Conservation (phyloP, 208 protist species). For the Acanthamoeba healyi region DNA sequence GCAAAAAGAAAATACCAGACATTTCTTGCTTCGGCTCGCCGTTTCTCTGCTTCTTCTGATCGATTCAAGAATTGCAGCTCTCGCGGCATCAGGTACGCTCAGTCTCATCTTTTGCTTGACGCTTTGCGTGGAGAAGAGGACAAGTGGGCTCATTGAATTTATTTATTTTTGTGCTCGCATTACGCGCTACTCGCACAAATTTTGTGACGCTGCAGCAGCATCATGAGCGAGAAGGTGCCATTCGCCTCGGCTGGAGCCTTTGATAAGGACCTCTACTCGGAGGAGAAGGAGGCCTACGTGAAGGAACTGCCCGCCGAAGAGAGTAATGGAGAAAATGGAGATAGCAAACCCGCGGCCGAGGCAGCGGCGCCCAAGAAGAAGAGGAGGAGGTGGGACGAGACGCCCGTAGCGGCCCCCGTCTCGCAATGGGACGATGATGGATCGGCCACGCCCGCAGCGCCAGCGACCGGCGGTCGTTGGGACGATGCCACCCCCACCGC, state of each 20-base stretch:
- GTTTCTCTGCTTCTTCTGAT: background rate
- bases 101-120: too few species aligned
- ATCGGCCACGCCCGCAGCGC: background rate
- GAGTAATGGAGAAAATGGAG: background rate
- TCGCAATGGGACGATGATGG: slow-evolving; percentile 60
- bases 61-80: background rate
- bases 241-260: slow-evolving; percentile 51
- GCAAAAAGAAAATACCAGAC: too few species aligned
- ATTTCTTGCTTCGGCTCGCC: too few species aligned
- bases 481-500: slow-evolving; percentile 42
- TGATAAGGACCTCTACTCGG: slow-evolving; percentile 60
- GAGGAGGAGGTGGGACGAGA: slow-evolving; percentile 75
- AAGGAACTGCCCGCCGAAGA: slow-evolving; percentile 25
- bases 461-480: slow-evolving; percentile 20
- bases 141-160: too few species aligned
- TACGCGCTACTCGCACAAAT: too few species aligned
- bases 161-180: too few species aligned
- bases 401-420: slow-evolving; percentile 1
- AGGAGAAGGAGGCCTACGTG: slow-evolving; percentile 2
- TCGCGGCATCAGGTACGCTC: too few species aligned
- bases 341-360: background rate
- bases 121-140: too few species aligned
- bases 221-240: slow-evolving; percentile 16
- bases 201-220: background rate
- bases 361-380: slow-evolving; percentile 27